These are phyloP conservation scores for Tylopilus plumbeoviolaceoides DNA, from an alignment of 768 basidiomycete species.

Conservation along the genomic window DNA sequence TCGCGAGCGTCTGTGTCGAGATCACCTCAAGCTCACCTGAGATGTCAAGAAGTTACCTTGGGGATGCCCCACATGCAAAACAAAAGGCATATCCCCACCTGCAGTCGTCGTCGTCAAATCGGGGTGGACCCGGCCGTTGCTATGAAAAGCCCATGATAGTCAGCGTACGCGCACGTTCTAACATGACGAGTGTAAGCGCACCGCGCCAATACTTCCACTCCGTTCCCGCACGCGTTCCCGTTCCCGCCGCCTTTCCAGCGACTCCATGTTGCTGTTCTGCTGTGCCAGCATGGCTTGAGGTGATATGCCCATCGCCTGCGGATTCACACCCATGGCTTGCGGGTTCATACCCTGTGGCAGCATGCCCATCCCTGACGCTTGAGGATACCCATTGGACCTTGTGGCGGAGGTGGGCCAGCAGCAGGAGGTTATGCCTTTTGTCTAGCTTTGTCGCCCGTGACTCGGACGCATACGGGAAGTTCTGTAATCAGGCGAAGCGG, in stretches of 20 bases:
- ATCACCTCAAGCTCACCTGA: slow-evolving; percentile 68
- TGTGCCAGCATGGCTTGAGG: slow-evolving; percentile 66
- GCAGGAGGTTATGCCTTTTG: slow-evolving; percentile 53
- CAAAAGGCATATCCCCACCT: slow-evolving; percentile 36
- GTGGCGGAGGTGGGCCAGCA: slow-evolving; percentile 30
- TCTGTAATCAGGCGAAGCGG: slow-evolving; percentile 67
- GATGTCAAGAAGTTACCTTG: not conserved
- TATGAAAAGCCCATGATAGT: slow-evolving; percentile 1
- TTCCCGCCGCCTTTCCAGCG: slow-evolving; percentile 60
- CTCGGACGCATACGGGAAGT: slow-evolving; percentile 61
- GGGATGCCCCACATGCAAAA: not conserved
- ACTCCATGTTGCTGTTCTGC: slow-evolving; percentile 70
- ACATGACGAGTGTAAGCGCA: slow-evolving; percentile 23
- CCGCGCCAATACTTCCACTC: slow-evolving; percentile 39
- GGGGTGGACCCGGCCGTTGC: slow-evolving; percentile 32
- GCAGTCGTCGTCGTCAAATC: slow-evolving; percentile 56
- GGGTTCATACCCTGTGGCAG: slow-evolving; percentile 25
- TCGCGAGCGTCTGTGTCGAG: slow-evolving; percentile 66
- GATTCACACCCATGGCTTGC: slow-evolving; percentile 19
- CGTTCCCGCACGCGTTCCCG: slow-evolving; percentile 52
- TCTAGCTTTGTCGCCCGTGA: slow-evolving; percentile 68
- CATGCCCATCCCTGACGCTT: slow-evolving; percentile 20
- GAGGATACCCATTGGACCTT: slow-evolving; percentile 22
- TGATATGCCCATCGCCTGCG: slow-evolving; percentile 27
- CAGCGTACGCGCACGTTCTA: not conserved